Base-by-base conservation (phyloP, 768 basidiomycete genomes). In the Fomitopsis serialis region DNA sequence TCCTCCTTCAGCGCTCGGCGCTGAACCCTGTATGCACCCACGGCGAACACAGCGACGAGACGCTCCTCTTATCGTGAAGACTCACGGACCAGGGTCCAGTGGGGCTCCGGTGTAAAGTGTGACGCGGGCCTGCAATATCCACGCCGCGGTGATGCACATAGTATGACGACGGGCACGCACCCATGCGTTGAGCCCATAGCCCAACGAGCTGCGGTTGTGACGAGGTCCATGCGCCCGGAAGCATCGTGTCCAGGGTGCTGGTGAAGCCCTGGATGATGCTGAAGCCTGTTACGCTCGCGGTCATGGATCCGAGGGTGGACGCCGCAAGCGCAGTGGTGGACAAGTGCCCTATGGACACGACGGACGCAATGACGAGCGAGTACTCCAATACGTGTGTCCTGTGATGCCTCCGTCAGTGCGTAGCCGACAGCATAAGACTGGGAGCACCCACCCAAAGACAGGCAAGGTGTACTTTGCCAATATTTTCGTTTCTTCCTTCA, bases 211-310 rank as follows among this genome's bases (percentile, higher is more conserved):
- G 72, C 0, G 94, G 96, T 27, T 86, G 83, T 1, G 84, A 65
- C 2, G 92, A 93, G 0, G 97, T 95, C 94, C 91, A 99, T 15
- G 96, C 94, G 36, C 91, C 83, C 0, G 97, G 96, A 9, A 98
- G 81, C 61, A 99, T 79, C 0, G 95, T 95, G 67, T 99, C 97
- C 19, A 99, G 81, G 0, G 92, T 85, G 46, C 87, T 89, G 8
- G 82, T 74, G 51, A 96, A 81, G 19, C 92, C 92, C 58, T 88
- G 87, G 6, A 94, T 72, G 51, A 96, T 85, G 57, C 85, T 88
- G 60, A 87, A 87, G 1, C 81, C 87, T 1, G 89, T 84, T 12
- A 82, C 80, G 56, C 70, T 72, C 15, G 73, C 71, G 0, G 77
- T 78, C 74, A 79, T 75, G 27, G 70, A 72, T 2, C 72, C 75